These are phyloP conservation scores for Blastobotrys indianensis DNA, from an alignment of 1,139 yeast species.

Conservation along the genomic window DNA sequence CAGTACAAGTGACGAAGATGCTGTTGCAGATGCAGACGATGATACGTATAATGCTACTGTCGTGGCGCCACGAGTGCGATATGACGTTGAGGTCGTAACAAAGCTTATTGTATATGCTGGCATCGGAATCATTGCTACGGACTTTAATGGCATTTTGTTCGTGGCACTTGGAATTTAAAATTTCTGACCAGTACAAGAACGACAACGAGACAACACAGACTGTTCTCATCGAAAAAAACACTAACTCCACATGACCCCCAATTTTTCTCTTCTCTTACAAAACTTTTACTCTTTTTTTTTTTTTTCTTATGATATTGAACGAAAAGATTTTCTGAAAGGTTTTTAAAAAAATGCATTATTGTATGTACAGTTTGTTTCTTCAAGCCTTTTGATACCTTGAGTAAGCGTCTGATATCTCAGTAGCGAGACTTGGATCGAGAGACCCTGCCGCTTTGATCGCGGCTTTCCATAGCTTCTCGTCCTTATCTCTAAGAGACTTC, in stretches of 20 bases:
- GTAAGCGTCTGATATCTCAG: neutral
- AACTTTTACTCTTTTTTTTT: neutral
- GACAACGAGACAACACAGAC: no score
- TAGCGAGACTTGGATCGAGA: neutral
- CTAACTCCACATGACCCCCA: neutral
- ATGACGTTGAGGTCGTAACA: slow-evolving; percentile 70
- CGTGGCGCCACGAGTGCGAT: slow-evolving; percentile 44
- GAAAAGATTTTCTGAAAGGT: no score
- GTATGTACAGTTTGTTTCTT: no score
- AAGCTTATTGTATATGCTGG: slow-evolving; percentile 72
- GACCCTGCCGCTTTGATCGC: neutral
- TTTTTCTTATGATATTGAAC: neutral
- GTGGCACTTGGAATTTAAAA: slow-evolving; percentile 16
- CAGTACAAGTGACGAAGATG: slow-evolving; percentile 1
- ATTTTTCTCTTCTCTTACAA: neutral
- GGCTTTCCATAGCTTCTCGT: slow-evolving; percentile 1
- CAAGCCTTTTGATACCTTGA: no score
- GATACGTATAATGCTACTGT: slow-evolving; percentile 31
- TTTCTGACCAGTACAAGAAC: no score
- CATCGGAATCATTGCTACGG: slow-evolving; percentile 39
- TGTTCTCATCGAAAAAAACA: neutral
- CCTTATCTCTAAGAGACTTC: slow-evolving; percentile 4
- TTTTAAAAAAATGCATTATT: no score
- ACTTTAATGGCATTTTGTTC: slow-evolving; percentile 22
- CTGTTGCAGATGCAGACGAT: slow-evolving; percentile 18